Base-by-base conservation (phyloP, 768 basidiomycete genomes). In the Porpolomopsis calyptriformis region DNA sequence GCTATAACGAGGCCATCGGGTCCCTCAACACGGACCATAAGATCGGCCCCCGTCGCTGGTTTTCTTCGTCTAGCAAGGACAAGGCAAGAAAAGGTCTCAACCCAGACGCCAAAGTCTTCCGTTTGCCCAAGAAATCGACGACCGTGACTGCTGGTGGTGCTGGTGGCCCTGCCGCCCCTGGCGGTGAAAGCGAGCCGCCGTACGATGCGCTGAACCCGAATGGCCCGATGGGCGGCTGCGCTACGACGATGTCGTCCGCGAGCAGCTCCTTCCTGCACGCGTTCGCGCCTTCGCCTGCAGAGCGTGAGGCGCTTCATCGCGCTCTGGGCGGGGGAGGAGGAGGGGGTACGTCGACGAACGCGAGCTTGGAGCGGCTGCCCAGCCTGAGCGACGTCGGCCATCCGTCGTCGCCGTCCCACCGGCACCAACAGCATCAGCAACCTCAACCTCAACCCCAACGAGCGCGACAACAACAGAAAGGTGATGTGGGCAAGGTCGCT, bases 101-200 rank as follows among this genome's bases (percentile, higher is more conserved):
- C 61, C 88, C 88, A 1, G 84, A 83, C 60, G 88, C 88, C 44
- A 87, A 89, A 57, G 86, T 78, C 46, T 91, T 91, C 67, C 80
- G 71, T 56, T 67, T 84, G 41, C 63, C 67, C 27, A 64, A 53
- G 45, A 64, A 61, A 49, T 45, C 60, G 22, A 38, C 56, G 25
- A 46, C 58, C 18, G 27, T 24, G 22, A 51, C 42, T 50, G 57
- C 59, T 48, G 51, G 8, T 29, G 52, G 45, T 25, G 38, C 27
- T 4, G 38, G 38, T 22, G 22, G 18, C 2, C 5, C 16, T 19
- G 12, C 38, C 10, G 10, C 12, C 18, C 38, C 36, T 12, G 36
- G 8, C 6, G 6, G 6, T 39, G 52, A 40, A 52, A 44, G 46
- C 47, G 43, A 40, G 40, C 52, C 49, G 29, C 38, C 48, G n/a